Percentiles rank a stretch among this genome's conserved stretches.
Evolutionary conservation across 2,329 filamentous ascomycete genomes (phyloP).

Genomic region (Cadophora sp.): DNA sequence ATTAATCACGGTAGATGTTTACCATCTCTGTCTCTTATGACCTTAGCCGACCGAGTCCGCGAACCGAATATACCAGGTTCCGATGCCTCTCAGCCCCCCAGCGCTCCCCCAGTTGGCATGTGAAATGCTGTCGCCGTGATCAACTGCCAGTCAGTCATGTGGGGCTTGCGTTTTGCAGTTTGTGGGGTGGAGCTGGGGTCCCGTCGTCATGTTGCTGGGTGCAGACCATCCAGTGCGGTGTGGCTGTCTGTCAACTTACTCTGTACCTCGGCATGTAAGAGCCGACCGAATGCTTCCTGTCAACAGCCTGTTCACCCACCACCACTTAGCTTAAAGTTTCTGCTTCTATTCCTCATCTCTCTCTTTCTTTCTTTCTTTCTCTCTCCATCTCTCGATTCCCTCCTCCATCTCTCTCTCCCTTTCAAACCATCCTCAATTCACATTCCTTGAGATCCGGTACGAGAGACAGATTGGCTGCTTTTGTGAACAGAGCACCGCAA

Average conservation of each 20-base stretch:
- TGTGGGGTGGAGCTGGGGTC: not conserved
- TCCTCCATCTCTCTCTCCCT: constrained; percentile 11
- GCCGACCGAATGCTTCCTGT: constrained; percentile 9
- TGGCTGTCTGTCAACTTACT: too few species aligned
- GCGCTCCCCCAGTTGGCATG: constrained; percentile 2
- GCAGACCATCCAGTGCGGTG: too few species aligned
- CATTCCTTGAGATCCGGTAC: constrained; percentile 12
- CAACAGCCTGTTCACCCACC: constrained; percentile 5
- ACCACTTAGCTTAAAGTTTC: not conserved
- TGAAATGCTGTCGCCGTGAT: constrained; percentile 1
- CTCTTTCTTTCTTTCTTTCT: constrained; percentile 2
- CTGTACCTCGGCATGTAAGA: not conserved
- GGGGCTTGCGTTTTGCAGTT: not conserved
- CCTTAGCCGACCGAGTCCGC: too few species aligned
- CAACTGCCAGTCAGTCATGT: constrained; percentile 8
- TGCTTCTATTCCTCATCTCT: not conserved
- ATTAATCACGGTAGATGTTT: too few species aligned
- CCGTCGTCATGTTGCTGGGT: not conserved
- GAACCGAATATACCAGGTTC: not conserved
- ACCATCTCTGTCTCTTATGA: too few species aligned
- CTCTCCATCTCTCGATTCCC: constrained; percentile 4
- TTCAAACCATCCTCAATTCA: constrained; percentile 16
- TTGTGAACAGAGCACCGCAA: constrained; percentile 13
- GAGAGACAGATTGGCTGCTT: constrained; percentile 18
- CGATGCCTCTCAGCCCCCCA: not conserved